These are phyloP conservation scores for Phytopythium mirpurense DNA, from an alignment of 352 stramenopile species.

Conservation along the genomic window DNA sequence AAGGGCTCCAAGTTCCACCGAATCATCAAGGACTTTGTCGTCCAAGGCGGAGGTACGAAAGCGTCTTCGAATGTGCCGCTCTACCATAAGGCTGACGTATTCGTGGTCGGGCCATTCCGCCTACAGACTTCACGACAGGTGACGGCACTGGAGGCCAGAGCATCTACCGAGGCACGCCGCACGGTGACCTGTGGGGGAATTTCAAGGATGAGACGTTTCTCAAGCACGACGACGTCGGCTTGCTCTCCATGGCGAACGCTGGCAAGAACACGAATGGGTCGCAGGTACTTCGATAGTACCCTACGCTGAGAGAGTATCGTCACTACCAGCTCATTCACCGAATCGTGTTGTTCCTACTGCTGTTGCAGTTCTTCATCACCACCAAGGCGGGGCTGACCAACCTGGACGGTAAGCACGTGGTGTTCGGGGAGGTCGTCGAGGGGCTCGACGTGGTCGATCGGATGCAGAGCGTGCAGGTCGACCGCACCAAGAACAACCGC, in stretches of 20 bases:
- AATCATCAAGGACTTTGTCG: constrained; percentile 92
- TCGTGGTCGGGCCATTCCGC: constrained; percentile 1
- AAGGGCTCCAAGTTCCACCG: constrained; percentile 89
- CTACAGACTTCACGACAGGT: constrained; percentile 49
- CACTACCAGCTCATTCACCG: background rate
- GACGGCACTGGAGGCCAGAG: constrained; percentile 75
- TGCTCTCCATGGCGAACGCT: constrained; percentile 83
- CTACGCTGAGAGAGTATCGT: no score
- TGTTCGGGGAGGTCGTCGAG: constrained; percentile 94
- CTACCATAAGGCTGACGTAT: background rate
- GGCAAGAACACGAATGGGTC: constrained; percentile 69
- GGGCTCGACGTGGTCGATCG: constrained; percentile 63
- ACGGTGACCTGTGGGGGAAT: constrained; percentile 75
- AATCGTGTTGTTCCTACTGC: background rate
- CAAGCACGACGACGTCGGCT: constrained; percentile 58
- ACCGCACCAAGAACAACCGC: constrained; percentile 33
- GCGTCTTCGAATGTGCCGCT: background rate
- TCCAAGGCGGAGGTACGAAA: constrained; percentile 67
- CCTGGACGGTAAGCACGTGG: constrained; percentile 93
- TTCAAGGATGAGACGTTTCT: constrained; percentile 83
- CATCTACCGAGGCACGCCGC: constrained; percentile 63
- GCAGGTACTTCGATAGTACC: no score
- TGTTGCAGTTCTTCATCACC: constrained; percentile 71
- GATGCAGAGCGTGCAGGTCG: constrained; percentile 63
- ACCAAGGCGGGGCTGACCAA: constrained; percentile 57